Base-by-base conservation (phyloP, 2,329 filamentous ascomycete genomes). In the Verticillium klebahnii region DNA sequence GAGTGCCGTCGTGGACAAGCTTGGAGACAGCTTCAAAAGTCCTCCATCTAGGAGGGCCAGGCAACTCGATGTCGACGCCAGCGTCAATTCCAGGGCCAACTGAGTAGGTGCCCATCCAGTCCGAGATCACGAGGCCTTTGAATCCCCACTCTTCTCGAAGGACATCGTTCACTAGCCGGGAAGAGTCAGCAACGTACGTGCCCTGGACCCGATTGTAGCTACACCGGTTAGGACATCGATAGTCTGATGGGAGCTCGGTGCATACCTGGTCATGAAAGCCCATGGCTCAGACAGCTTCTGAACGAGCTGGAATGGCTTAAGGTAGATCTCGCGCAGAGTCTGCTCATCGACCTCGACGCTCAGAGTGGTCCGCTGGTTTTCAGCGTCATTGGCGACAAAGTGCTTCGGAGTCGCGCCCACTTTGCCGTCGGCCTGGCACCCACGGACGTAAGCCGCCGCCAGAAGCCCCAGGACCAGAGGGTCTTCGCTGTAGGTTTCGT, bases 401-500 rank as follows among this genome's bases (percentile, higher is more conserved):
- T 58, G 57, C 8, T 58, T 58, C 14, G 57, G 36, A 6, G 57
- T 58, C n/a, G 57, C 57, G 7, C 57, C 57, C 8, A 58, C 37
- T 2, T 14, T 34, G 15, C 57, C 37, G 15, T 40, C 36, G 9
- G 57, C 39, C 37, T 58, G 57, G 11, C 39, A 29, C 7, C 57
- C 57, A 8, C 37, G 36, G 6, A 63, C 56, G 15, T 63, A 57
- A 4, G 57, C 61, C 29, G 56, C 56, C 1, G 79, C 75, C 45
- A 80, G 72, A n/a, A 76, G 73, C 9, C 80, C 80, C 0, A 78
- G 69, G 2, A 77, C 62, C 19, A 74, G 66, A 23, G 75, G 74
- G 57, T 77, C 74, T 68, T 89, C 87, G 1, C 83, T 84, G 67
- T 86, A 89, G 0, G 85, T 85, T 69, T 89, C 87, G 64, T 89